Evolutionary conservation across 345 rosid genomes (phyloP), one percentile per base, ranked within the genome.

Genomic region (Isatis tinctoria): DNA sequence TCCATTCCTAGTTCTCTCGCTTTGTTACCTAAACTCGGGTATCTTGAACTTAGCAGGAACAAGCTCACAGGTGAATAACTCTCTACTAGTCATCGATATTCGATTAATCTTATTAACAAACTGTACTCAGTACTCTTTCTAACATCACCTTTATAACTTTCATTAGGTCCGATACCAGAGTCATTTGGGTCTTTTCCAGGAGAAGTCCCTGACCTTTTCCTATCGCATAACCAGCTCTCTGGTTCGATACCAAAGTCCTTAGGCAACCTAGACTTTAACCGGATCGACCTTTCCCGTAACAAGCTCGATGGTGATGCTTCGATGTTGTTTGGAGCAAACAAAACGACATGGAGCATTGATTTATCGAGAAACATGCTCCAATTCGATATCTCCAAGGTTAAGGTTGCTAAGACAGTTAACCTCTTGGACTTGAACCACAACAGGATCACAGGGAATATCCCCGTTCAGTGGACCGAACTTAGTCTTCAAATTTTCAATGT

Each of bases 141-240:
- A 28, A 57, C 39, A 10, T 57, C 6, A 57, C 32, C 6, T 37
- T 43, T 8, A n/a, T 11, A 72, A 26, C 60, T 36, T 27, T 2
- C 4, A 13, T 47, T 12, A 75, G 96, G 85, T 5, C 13, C 82
- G 0, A 88, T 89, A 67, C 97, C 96, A 1, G 80, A 82, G 3
- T 85, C 92, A 26, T 87, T 89, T 40, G 89, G 90, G 0, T 20
- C 41, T 12, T 84, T 89, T 39, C 36, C 12, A 6, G 79, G 79
- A 40, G 7, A 63, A 13, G 44, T 16, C 11, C 81, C 83, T 2
- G 33, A 17, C 4, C 76, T 92, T 14, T 75, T 54, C 75, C 73
- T 89, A 67, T 85, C 96, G 8, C 90, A 92, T 69, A 92, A 89
- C 75, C 79, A 80, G 16, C 87, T 89, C 65, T 75, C 96, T 0